Percentiles rank a stretch among this genome's conserved stretches.
Conservation (phyloP, 805 yeast species). For the Nematodospora valgi region DNA sequence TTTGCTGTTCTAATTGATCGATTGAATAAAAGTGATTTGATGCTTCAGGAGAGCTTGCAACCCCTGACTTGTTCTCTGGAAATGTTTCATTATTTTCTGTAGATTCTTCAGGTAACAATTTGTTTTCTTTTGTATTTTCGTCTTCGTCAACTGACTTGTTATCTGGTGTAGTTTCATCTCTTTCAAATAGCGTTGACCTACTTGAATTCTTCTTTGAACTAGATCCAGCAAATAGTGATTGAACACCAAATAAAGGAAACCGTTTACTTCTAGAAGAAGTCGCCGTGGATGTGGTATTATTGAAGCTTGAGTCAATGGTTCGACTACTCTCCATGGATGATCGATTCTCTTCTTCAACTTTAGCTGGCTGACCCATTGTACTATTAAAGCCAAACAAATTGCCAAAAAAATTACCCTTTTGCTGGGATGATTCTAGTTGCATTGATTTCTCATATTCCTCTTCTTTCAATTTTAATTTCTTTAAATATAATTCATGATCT, state of each 20-base stretch:
- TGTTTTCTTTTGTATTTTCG: neutral
- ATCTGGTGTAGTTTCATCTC: slow-evolving; percentile 1
- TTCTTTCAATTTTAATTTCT: slow-evolving; percentile 33
- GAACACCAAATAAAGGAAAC: slow-evolving; percentile 5
- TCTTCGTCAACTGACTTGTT: neutral
- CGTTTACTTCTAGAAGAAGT: neutral
- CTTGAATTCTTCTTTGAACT: slow-evolving; percentile 2
- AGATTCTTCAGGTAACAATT: no score
- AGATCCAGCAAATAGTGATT: neutral
- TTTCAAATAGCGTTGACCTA: slow-evolving; percentile 5
- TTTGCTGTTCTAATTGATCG: slow-evolving; percentile 3
- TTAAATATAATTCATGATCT: slow-evolving; percentile 37
- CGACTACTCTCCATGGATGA: slow-evolving; percentile 5
- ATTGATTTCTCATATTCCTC: slow-evolving; percentile 35
- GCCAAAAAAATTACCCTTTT: slow-evolving; percentile 24
- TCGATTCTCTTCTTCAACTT: neutral
- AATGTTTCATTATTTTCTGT: neutral
- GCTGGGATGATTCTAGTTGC: slow-evolving; percentile 4
- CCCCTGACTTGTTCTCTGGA: neutral
- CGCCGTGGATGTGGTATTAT: slow-evolving; percentile 2
- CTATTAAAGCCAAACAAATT: slow-evolving; percentile 25
- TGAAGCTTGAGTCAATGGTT: slow-evolving; percentile 2
- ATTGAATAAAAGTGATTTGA: no score
- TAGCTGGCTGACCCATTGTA: neutral
- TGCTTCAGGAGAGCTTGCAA: neutral